Conservation (phyloP, 495 filamentous ascomycete species). For the Penicillium roqueforti region DNA sequence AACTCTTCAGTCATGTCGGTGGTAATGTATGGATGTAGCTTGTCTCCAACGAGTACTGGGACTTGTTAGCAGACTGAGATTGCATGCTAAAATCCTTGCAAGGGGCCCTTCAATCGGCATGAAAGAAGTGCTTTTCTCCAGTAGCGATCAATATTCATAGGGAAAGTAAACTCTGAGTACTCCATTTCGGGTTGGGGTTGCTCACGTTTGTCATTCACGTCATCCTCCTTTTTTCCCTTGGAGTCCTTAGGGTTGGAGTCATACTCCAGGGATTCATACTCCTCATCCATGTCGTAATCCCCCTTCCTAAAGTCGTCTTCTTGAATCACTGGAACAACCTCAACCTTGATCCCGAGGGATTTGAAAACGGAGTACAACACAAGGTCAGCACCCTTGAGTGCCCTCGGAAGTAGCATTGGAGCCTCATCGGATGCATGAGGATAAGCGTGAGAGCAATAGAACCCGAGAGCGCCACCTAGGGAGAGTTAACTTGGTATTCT, state of each 20-base stretch:
- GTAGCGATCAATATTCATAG: no score
- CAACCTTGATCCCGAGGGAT: constrained; percentile 17
- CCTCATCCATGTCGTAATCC: no score
- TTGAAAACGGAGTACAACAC: constrained; percentile 20
- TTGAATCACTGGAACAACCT: constrained; percentile 11
- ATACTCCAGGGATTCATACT: no score
- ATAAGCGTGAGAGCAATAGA: no score
- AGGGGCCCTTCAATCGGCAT: no score
- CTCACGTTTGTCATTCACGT: background rate
- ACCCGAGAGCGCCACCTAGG: no score
- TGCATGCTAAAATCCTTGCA: no score
- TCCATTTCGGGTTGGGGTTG: background rate
- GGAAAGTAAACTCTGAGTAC: background rate
- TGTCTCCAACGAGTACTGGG: background rate
- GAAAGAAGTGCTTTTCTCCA: no score
- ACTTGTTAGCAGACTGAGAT: background rate
- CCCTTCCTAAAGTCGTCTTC: no score
- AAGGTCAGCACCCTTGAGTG: constrained; percentile 25
- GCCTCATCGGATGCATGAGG: background rate
- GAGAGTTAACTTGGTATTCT: no score
- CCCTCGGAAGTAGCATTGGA: constrained; percentile 51
- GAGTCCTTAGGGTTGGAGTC: no score
- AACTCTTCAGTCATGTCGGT: background rate
- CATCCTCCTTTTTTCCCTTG: no score
- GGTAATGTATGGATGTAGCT: background rate